phyloP scores from a whole-genome alignment of 2,329 filamentous ascomycete genomes.

The Hypoxylon sp. region DNA sequence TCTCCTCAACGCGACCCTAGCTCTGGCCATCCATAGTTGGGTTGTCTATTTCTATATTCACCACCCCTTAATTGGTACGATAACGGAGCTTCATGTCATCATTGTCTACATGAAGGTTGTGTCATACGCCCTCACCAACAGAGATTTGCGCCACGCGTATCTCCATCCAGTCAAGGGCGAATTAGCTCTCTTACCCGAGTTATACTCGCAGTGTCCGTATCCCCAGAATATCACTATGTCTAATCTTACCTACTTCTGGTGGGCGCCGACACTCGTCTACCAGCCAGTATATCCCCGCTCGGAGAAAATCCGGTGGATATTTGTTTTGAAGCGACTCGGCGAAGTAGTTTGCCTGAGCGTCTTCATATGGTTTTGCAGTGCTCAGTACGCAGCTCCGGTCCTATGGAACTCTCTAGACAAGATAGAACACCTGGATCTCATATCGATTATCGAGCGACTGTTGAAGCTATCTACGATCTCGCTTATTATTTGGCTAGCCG shows the following conservation, averaged over 20 bases:
- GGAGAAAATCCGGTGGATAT: constrained; percentile 84
- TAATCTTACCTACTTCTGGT: constrained; percentile 97
- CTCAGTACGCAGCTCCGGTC: constrained; percentile 93
- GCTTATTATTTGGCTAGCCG: constrained; percentile 95
- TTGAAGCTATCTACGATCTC: constrained; percentile 97
- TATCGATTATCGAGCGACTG: constrained; percentile 87
- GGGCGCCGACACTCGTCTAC: constrained; percentile 95
- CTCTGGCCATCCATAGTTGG: constrained; percentile 83
- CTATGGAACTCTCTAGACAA: constrained; percentile 91
- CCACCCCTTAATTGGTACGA: constrained; percentile 92
- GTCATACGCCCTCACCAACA: constrained; percentile 96
- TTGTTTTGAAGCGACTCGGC: constrained; percentile 84
- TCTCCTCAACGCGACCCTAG: constrained; percentile 85
- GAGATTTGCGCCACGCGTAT: constrained; percentile 92
- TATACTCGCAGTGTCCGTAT: constrained; percentile 89
- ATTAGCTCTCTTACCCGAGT: constrained; percentile 79
- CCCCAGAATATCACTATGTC: constrained; percentile 89
- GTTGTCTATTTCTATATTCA: constrained; percentile 93
- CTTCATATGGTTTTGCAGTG: constrained; percentile 95
- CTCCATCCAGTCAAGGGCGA: constrained; percentile 80
- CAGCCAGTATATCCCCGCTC: constrained; percentile 96
- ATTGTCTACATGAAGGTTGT: constrained; percentile 97
- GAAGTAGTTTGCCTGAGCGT: constrained; percentile 85
- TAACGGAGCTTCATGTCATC: constrained; percentile 91
- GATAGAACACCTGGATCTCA: constrained; percentile 83